Percentiles rank a stretch among this genome's conserved stretches.
Evolutionary conservation across 106 monocot species (phyloP).

Genomic region (Gastrodia elata): DNA sequence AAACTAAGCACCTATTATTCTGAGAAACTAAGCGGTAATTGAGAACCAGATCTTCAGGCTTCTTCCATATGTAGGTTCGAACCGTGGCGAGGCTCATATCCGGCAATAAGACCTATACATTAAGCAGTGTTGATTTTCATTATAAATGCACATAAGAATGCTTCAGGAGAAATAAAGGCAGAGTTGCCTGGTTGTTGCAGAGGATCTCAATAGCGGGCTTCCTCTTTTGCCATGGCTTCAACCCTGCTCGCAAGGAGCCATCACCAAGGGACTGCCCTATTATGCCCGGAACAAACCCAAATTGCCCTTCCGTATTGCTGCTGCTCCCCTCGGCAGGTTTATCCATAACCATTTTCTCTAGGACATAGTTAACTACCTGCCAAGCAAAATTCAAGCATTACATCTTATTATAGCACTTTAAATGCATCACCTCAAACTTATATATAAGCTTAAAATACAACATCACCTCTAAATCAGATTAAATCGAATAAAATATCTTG

Average conservation of each 20-base stretch:
- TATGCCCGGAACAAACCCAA: constrained; percentile 20
- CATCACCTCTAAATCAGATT: no score
- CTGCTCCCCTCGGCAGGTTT: constrained; percentile 38
- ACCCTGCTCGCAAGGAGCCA: constrained; percentile 27
- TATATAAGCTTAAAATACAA: no score
- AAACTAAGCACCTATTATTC: no score
- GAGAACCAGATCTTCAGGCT: constrained; percentile 86
- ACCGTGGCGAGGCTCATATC: constrained; percentile 97
- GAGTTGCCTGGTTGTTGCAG: constrained; percentile 60
- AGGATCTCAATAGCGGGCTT: constrained; percentile 60
- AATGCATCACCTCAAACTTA: no score
- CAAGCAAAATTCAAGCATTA: no score
- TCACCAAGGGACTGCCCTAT: constrained; percentile 33
- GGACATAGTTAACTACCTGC: constrained; percentile 63
- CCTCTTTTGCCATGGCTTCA: constrained; percentile 49
- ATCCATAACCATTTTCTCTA: constrained; percentile 63
- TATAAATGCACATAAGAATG: neutral
- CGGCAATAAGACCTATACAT: constrained; percentile 59
- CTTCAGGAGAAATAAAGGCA: neutral
- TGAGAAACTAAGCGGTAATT: constrained; percentile 66
- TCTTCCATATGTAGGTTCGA: constrained; percentile 86
- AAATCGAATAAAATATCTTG: no score
- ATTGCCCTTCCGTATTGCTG: constrained; percentile 27
- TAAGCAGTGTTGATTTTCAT: neutral
- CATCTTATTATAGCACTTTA: no score